These are phyloP conservation scores for Magnusiomyces suaveolens DNA, from an alignment of 1,139 yeast genomes.

Conservation along the genomic window DNA sequence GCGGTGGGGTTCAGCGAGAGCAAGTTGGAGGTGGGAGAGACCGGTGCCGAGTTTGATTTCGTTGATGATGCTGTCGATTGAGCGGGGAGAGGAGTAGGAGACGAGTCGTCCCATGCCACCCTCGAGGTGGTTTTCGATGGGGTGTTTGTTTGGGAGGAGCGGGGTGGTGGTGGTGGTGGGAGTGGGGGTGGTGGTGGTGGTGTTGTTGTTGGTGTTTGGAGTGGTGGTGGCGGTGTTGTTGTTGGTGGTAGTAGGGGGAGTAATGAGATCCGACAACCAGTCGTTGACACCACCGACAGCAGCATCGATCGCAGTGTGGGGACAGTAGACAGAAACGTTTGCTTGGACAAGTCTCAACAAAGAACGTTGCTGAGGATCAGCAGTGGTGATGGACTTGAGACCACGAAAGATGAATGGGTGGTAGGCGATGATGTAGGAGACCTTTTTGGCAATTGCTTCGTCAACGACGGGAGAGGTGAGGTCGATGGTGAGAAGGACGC, in stretches of 20 bases:
- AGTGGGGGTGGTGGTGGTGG: no score
- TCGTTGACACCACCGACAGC: constrained; percentile 88
- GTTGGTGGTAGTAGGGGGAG: no score
- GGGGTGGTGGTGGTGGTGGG: no score
- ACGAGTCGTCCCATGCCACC: constrained; percentile 84
- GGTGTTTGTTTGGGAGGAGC: constrained; percentile 8
- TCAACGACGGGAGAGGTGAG: constrained; percentile 74
- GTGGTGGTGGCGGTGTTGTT: no score
- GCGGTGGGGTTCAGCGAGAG: constrained; percentile 35
- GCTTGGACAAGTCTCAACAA: constrained; percentile 61
- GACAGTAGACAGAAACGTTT: constrained; percentile 80
- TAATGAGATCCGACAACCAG: constrained; percentile 68
- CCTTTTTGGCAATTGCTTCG: constrained; percentile 56
- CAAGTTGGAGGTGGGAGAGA: constrained; percentile 55
- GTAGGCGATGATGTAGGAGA: constrained; percentile 63
- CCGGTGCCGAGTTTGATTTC: no score
- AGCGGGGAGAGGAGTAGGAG: no score
- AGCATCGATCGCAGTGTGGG: constrained; percentile 95
- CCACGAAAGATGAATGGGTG: constrained; percentile 91
- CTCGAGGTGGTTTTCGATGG: constrained; percentile 35
- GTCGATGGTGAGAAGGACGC: constrained; percentile 73
- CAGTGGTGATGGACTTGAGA: constrained; percentile 58
- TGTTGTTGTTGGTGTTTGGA: no score
- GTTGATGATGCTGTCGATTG: no score
- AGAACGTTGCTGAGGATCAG: constrained; percentile 74